These are phyloP conservation scores for Globisporangium spiculum DNA, from an alignment of 352 stramenopile species.

Conservation along the genomic window DNA sequence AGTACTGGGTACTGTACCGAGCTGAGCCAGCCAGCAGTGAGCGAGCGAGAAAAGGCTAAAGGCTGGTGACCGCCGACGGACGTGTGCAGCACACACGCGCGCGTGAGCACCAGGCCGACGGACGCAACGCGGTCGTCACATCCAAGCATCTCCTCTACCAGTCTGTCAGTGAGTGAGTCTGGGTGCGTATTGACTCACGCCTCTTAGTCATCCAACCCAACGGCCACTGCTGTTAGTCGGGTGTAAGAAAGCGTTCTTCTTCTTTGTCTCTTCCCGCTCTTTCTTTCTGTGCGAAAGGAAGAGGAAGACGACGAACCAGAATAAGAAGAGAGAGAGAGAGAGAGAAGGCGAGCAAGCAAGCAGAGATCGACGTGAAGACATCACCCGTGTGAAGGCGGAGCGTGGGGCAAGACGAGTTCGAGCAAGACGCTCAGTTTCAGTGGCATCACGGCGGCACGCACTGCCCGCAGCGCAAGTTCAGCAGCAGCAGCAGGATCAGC, in stretches of 20 bases:
- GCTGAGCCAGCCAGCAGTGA: neutral
- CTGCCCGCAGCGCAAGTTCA: slow-evolving; percentile 7
- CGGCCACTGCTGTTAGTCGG: neutral
- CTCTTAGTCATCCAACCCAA: neutral
- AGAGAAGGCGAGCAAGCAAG: neutral
- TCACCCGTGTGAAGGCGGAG: neutral
- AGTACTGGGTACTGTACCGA: neutral
- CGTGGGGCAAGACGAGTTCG: slow-evolving; percentile 13
- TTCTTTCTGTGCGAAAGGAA: neutral
- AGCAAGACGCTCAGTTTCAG: slow-evolving; percentile 11
- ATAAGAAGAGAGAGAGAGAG: neutral
- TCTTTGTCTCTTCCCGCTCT: neutral
- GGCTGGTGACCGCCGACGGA: neutral
- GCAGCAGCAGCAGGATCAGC: neutral
- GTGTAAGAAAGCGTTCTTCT: neutral
- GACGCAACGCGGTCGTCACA: neutral
- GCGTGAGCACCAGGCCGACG: neutral
- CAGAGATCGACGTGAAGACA: neutral
- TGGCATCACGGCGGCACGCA: slow-evolving; percentile 12
- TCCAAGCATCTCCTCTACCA: neutral
- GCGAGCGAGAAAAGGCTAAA: neutral
- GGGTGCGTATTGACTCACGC: neutral
- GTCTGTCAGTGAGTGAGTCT: neutral
- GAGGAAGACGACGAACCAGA: neutral
- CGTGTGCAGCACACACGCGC: neutral